A percentile compares a stretch with the other conserved stretches of the same genome.
phyloP scores from a whole-genome alignment of 331 rosid genomes.

The Rosa hybrid region DNA sequence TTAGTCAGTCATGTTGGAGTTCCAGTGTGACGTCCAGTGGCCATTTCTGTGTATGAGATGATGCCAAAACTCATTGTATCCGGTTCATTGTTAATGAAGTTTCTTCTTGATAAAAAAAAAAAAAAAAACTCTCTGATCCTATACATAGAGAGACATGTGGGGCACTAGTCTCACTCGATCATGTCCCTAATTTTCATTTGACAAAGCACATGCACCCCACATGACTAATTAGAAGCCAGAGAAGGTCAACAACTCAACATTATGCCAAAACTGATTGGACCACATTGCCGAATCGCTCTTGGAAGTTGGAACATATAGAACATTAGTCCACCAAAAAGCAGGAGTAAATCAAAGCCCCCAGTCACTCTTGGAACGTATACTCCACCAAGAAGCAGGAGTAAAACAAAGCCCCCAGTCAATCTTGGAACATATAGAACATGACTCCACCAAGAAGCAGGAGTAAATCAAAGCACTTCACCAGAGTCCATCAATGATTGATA shows the following conservation, averaged over 20 bases:
- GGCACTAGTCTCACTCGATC: slow-evolving; percentile 12
- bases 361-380: too few species aligned
- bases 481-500: not conserved
- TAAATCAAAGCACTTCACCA: not conserved
- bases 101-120: too few species aligned
- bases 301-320: too few species aligned
- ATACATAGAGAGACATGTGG: not conserved
- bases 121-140: not conserved
- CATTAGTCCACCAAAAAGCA: too few species aligned
- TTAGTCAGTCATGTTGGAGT: too few species aligned
- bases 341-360: too few species aligned
- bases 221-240: not conserved
- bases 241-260: not conserved
- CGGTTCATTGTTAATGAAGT: too few species aligned
- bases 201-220: slow-evolving; percentile 18
- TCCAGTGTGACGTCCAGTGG: too few species aligned
- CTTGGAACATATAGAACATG: not conserved
- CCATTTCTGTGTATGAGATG: too few species aligned
- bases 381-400: too few species aligned
- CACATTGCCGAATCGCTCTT: not conserved
- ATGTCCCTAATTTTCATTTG: not conserved
- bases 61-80: too few species aligned
- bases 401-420: too few species aligned
- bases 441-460: not conserved
- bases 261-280: slow-evolving; percentile 6